Percentiles rank a stretch among this genome's conserved stretches.
phyloP scores from a whole-genome alignment of 1,284 basidiomycete genomes.

The Malassezia sp. region DNA sequence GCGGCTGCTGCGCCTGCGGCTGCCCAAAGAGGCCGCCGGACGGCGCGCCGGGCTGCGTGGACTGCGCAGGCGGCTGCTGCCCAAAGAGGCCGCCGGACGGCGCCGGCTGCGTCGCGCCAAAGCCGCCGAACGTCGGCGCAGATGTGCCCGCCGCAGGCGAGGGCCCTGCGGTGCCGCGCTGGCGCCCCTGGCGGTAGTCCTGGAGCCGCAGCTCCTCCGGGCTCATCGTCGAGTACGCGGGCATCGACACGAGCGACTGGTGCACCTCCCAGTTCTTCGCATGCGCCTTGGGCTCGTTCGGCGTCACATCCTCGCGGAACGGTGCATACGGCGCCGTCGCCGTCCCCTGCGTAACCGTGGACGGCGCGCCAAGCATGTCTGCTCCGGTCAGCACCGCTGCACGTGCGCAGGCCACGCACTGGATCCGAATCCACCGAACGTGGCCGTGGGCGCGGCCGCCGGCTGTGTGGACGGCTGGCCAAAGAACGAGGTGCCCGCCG shows the following conservation, averaged over 20 bases:
- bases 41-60: conserved; percentile 14
- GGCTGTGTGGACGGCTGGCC: conserved; percentile 26
- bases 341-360: conserved; percentile 26
- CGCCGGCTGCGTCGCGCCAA: conserved; percentile 30
- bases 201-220: conserved; percentile 33
- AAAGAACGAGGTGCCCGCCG: conserved; percentile 20
- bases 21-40: conserved; percentile 46
- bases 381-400: conserved; percentile 19
- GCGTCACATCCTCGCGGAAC: conserved; percentile 28
- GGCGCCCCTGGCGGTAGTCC: conserved; percentile 34
- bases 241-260: conserved; percentile 34
- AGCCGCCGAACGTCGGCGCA: conserved; percentile 21
- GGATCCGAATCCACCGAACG: conserved; percentile 23
- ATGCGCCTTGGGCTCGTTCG: conserved; percentile 32
- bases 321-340: conserved; percentile 33
- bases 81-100: conserved; percentile 47
- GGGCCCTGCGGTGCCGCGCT: conserved; percentile 29
- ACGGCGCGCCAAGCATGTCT: conserved; percentile 2
- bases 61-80: conserved; percentile 4
- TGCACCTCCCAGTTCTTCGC: conserved; percentile 36
- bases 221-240: conserved; percentile 30
- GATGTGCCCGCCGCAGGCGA: conserved; percentile 9
- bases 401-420: too few species aligned
- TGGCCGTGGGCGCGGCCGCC: conserved; percentile 8
- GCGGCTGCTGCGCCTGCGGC: conserved; percentile 8